Conservation (phyloP, 1,284 basidiomycete genomes). For the Naganishia liquefaciens region DNA sequence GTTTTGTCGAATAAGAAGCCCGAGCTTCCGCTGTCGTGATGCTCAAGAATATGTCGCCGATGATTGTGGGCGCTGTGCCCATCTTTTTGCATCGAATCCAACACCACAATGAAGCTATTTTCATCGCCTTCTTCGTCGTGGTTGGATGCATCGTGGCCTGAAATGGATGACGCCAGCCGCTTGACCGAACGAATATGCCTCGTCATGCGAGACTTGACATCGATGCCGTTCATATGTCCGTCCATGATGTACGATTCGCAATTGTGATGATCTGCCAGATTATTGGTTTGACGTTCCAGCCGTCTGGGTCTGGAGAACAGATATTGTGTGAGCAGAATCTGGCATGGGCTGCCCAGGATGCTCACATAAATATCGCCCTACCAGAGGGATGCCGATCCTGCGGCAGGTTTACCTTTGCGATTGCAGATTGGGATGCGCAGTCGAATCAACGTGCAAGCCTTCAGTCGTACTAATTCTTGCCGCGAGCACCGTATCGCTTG, state of each 20-base stretch:
- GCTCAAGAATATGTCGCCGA: constrained; percentile 5
- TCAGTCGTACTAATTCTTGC: too few species aligned
- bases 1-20: not conserved
- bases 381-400: too few species aligned
- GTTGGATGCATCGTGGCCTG: not conserved
- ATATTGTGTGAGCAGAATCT: too few species aligned
- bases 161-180: not conserved
- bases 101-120: constrained; percentile 1
- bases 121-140: not conserved
- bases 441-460: too few species aligned
- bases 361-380: too few species aligned
- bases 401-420: too few species aligned
- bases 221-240: not conserved
- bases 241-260: not conserved
- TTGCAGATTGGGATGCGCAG: too few species aligned
- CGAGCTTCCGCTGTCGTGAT: not conserved
- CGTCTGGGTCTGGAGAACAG: not conserved
- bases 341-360: too few species aligned
- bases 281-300: constrained; percentile 7
- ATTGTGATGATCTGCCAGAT: not conserved
- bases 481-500: too few species aligned
- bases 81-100: not conserved
- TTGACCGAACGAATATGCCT: constrained; percentile 14
- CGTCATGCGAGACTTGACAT: constrained; percentile 18
- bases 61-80: not conserved